Percentiles rank a stretch among this genome's conserved stretches.
These are phyloP conservation scores for Mycocentrospora acerina DNA, from an alignment of 2,329 filamentous ascomycete species.

Conservation along the genomic window DNA sequence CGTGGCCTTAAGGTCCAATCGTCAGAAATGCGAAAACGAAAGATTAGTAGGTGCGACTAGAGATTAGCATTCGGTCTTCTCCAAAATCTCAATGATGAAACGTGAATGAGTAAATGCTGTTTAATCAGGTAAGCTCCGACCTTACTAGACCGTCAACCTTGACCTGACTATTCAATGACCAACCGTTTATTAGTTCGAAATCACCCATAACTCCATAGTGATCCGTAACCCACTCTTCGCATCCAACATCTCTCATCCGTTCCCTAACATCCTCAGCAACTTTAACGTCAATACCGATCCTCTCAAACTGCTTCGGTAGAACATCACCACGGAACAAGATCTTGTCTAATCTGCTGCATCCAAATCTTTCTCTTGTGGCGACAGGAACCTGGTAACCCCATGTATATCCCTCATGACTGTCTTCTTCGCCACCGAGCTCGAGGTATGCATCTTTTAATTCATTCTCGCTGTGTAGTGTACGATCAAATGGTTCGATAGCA, in stretches of 20 bases:
- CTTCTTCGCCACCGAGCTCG: constrained; percentile 53
- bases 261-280: constrained; percentile 41
- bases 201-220: constrained; percentile 50
- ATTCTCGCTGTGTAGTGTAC: constrained; percentile 51
- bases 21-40: too few relatives aligned
- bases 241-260: constrained; percentile 33
- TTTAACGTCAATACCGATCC: constrained; percentile 52
- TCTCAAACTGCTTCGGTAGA: constrained; percentile 42
- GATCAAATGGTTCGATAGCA: constrained; percentile 58
- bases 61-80: too few relatives aligned
- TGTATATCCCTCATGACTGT: constrained; percentile 55
- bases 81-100: too few relatives aligned
- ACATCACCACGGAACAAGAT: constrained; percentile 50
- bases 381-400: constrained; percentile 56
- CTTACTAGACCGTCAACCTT: too few relatives aligned
- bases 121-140: too few relatives aligned
- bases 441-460: constrained; percentile 56
- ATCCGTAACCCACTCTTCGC: constrained; percentile 54
- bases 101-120: too few relatives aligned
- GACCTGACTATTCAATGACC: constrained; percentile 1
- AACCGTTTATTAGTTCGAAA: constrained; percentile 14
- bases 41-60: too few relatives aligned
- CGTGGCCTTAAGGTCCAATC: too few relatives aligned
- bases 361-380: constrained; percentile 47
- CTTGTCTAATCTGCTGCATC: constrained; percentile 58